A percentile compares a stretch with the other conserved stretches of the same genome.
phyloP scores from a whole-genome alignment of 2,329 filamentous ascomycete genomes.

The Amesomyces nigricolor region DNA sequence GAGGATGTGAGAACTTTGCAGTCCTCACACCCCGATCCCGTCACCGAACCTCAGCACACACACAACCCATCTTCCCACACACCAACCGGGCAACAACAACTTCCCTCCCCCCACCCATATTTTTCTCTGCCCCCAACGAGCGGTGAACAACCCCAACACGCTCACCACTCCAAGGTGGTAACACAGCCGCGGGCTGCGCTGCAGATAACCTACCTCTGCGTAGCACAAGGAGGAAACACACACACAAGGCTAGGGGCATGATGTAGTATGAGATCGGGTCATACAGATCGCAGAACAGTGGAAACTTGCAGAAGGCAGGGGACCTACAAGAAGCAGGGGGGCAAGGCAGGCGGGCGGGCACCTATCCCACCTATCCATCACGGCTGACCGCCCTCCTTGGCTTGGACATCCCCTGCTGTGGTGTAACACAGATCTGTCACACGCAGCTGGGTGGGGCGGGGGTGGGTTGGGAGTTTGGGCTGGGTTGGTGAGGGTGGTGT shows the following conservation, averaged over 20 bases:
- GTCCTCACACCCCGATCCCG: background rate
- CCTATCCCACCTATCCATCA: background rate
- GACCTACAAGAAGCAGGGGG: background rate
- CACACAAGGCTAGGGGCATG: background rate
- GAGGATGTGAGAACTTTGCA: background rate
- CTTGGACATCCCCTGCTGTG: background rate
- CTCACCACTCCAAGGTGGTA: background rate
- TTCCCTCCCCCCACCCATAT: background rate
- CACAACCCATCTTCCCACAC: background rate
- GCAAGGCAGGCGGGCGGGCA: too few relatives aligned
- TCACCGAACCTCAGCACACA: background rate
- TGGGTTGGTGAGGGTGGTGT: too few relatives aligned
- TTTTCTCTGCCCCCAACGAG: background rate
- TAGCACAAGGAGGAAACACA: constrained; percentile 1
- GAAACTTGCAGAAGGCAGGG: background rate
- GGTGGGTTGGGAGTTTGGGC: background rate
- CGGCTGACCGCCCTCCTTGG: background rate
- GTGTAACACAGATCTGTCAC: background rate
- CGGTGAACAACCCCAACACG: background rate
- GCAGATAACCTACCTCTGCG: background rate
- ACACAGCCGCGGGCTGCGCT: background rate
- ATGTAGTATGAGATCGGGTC: constrained; percentile 13
- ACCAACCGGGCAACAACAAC: background rate
- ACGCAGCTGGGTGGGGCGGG: background rate
- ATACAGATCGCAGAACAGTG: constrained; percentile 13